phyloP scores from a whole-genome alignment of 73 alveolate species.

The Paramecium octaurelia region DNA sequence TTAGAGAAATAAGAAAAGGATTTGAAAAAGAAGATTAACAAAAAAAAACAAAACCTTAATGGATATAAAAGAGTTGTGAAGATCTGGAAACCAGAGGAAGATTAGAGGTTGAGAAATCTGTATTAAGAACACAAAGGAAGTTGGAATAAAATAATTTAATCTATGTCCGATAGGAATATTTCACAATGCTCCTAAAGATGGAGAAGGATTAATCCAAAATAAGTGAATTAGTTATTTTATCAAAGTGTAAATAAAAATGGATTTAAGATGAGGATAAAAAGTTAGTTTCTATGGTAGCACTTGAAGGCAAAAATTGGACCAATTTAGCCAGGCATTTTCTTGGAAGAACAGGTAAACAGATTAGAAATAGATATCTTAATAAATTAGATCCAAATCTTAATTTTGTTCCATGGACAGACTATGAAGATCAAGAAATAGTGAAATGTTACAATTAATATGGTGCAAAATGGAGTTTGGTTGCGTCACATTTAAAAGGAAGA shows the following conservation, averaged over 20 bases:
- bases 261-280: not conserved
- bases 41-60: not conserved
- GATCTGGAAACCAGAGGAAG: constrained; percentile 56
- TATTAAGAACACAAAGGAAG: not conserved
- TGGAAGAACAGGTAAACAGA: constrained; percentile 79
- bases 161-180: constrained; percentile 25
- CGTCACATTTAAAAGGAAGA: constrained; percentile 29
- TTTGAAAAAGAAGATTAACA: not conserved
- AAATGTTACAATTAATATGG: not conserved
- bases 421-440: constrained; percentile 71
- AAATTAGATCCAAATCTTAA: constrained; percentile 92
- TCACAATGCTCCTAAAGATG: constrained; percentile 27
- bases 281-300: not conserved
- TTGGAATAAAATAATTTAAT: not conserved
- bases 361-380: constrained; percentile 97
- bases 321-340: constrained; percentile 17
- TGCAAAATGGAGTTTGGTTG: not conserved
- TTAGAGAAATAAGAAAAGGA: not conserved
- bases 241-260: not conserved
- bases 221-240: not conserved
- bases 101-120: constrained; percentile 18
- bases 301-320: constrained; percentile 42
- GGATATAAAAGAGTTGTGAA: constrained; percentile 36
- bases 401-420: constrained; percentile 84
- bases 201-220: constrained; percentile 18